Conservation (phyloP, 441 rosid genomes). For the Gossypium trilobum region DNA sequence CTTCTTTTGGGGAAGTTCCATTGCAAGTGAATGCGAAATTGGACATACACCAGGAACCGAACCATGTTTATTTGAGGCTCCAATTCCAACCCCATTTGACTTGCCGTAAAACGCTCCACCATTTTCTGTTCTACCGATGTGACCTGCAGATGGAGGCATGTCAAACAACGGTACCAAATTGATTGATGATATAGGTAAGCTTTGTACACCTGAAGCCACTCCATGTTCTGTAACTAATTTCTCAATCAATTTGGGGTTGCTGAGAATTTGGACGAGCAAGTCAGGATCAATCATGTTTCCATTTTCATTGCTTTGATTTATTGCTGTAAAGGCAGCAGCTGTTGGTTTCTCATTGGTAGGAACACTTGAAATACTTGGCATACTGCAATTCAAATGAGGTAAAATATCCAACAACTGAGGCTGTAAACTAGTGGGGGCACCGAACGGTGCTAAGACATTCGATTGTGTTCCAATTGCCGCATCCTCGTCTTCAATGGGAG, state of each 20-base stretch:
- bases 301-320: slow-evolving; percentile 54
- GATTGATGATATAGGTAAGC: slow-evolving; percentile 24
- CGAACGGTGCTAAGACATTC: slow-evolving; percentile 28
- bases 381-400: slow-evolving; percentile 13
- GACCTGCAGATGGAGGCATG: slow-evolving; percentile 17
- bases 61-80: slow-evolving; percentile 19
- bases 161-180: slow-evolving; percentile 19
- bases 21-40: slow-evolving; percentile 29
- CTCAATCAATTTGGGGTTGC: slow-evolving; percentile 70
- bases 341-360: slow-evolving; percentile 27
- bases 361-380: slow-evolving; percentile 16
- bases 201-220: slow-evolving; percentile 36
- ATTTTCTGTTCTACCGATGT: slow-evolving; percentile 33
- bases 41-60: slow-evolving; percentile 31
- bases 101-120: slow-evolving; percentile 41
- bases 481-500: slow-evolving; percentile 89
- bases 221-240: slow-evolving; percentile 51
- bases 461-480: slow-evolving; percentile 32
- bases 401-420: slow-evolving; percentile 29
- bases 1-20: slow-evolving; percentile 43
- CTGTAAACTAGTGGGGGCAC: slow-evolving; percentile 31
- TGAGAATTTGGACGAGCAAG: slow-evolving; percentile 65
- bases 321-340: slow-evolving; percentile 58
- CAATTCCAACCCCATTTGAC: slow-evolving; percentile 33
- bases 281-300: slow-evolving; percentile 70